Conservation (phyloP, 225 moss, liverwort and hornwort genomes). For the Physcomitrellopsis africana region DNA sequence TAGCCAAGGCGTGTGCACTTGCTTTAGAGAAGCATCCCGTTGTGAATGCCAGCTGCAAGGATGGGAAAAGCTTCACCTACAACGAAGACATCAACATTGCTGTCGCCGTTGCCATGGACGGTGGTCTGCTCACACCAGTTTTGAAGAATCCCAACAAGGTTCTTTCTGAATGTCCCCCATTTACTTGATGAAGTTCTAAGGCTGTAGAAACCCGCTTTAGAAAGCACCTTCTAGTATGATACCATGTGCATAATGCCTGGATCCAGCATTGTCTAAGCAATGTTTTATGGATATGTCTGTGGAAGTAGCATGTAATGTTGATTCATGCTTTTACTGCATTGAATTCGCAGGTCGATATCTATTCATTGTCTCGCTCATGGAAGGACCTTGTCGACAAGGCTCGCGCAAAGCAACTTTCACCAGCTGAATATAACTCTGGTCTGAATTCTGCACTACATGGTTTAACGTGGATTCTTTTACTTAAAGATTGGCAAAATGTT, state of each 20-base stretch:
- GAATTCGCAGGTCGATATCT: conserved; percentile 77
- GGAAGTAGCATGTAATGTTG: not conserved
- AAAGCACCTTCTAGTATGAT: not conserved
- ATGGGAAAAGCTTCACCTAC: conserved; percentile 95
- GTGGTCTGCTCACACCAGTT: conserved; percentile 94
- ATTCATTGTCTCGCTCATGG: conserved; percentile 89
- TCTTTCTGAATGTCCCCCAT: not conserved
- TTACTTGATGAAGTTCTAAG: not conserved
- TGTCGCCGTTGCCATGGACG: conserved; percentile 96
- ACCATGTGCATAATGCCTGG: not conserved
- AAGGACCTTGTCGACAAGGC: conserved; percentile 94
- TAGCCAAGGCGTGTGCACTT: conserved; percentile 93
- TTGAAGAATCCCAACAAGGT: conserved; percentile 93
- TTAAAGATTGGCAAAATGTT: not conserved
- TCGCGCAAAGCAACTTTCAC: conserved; percentile 84
- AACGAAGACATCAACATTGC: conserved; percentile 88
- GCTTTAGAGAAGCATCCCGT: conserved; percentile 93
- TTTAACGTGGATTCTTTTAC: not conserved
- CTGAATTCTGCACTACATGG: conserved; percentile 1
- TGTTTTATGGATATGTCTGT: not conserved
- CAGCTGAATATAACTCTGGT: conserved; percentile 93
- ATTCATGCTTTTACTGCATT: conserved; percentile 10
- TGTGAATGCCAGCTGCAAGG: conserved; percentile 92
- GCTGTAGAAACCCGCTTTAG: not conserved
- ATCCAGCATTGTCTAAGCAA: not conserved